Evolutionary conservation across 2,329 filamentous ascomycete species (phyloP).

Genomic region (Aspergillus novoparasiticus): DNA sequence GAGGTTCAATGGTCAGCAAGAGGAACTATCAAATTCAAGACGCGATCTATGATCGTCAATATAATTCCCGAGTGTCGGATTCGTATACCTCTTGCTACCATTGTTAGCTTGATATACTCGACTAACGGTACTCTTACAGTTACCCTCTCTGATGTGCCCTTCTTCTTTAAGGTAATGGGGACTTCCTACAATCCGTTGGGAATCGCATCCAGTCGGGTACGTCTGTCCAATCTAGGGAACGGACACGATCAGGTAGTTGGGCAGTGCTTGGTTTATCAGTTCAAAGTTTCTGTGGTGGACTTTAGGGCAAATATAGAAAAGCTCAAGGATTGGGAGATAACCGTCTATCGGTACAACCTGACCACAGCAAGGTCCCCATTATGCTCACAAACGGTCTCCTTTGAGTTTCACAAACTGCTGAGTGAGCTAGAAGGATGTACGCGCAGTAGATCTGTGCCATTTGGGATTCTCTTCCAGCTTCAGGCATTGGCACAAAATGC

Average conservation of each 20-base stretch:
- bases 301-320: constrained; percentile 29
- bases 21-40: constrained; percentile 44
- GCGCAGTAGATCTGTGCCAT: constrained; percentile 46
- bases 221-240: constrained; percentile 9
- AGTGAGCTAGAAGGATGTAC: constrained; percentile 37
- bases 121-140: constrained; percentile 47
- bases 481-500: constrained; percentile 65
- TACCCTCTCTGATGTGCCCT: constrained; percentile 56
- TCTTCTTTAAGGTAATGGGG: constrained; percentile 41
- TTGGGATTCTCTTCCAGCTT: constrained; percentile 62
- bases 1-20: constrained; percentile 17
- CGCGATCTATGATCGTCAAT: constrained; percentile 45
- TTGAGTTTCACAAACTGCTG: constrained; percentile 2
- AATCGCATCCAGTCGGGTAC: neutral
- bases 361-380: neutral
- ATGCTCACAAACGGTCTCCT: too few relatives aligned
- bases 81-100: constrained; percentile 54
- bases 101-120: constrained; percentile 52
- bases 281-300: constrained; percentile 27
- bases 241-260: constrained; percentile 17
- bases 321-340: constrained; percentile 24
- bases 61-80: constrained; percentile 38
- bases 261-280: constrained; percentile 51
- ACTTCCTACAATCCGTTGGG: neutral
- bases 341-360: constrained; percentile 25